Base-by-base conservation (phyloP, 2,329 filamentous ascomycete species). In the Colletotrichum simmondsii region DNA sequence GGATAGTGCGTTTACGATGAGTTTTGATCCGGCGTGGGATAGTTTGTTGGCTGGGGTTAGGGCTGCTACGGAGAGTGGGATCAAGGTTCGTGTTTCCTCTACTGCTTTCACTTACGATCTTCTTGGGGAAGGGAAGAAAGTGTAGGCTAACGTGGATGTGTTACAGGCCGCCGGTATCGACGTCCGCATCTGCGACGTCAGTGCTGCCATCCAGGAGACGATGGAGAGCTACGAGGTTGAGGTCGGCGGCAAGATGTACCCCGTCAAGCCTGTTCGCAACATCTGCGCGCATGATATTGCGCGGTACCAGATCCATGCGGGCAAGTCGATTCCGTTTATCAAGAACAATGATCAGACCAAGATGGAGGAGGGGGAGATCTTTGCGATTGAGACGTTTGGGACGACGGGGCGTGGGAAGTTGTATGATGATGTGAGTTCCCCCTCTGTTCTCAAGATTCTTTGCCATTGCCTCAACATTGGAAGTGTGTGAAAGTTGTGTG, bases 291-390 rank as follows among this genome's bases (percentile, higher is more conserved):
- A 98, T 86, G 96, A 94, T 76, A 98, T 98, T 79, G 88, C 94
- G 69, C 95, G 92, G 74, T 97, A 95, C 86, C 92, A 91, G 81
- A 98, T 98, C 78, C 95, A 98, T 84, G 95, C 95, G 71, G 93
- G 91, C 78, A 98, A 98, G 88, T 95, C 94, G 76, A 94, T 98
- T 64, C 96, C 95, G 0, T 98, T 98, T 78, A 95, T 98, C 75
- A 97, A 97, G 87, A 92, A 91, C 74, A 90, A 90, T 74, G 94
- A 97, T 79, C 91, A 92, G 81, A 97, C 95, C 65, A 98, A 97
- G 88, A 98, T 98, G 96, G 95, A 98, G 85, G 96, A 98, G 84
- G 95, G 95, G 54, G 95, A 98, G 80, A 92, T 95, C 22, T 98
- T 97, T 82, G 95, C 95, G 75, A 97, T 98, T 77, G 95, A 98